phyloP scores from a whole-genome alignment of 2,329 filamentous ascomycete genomes.

The Pleurostoma richardsiae region DNA sequence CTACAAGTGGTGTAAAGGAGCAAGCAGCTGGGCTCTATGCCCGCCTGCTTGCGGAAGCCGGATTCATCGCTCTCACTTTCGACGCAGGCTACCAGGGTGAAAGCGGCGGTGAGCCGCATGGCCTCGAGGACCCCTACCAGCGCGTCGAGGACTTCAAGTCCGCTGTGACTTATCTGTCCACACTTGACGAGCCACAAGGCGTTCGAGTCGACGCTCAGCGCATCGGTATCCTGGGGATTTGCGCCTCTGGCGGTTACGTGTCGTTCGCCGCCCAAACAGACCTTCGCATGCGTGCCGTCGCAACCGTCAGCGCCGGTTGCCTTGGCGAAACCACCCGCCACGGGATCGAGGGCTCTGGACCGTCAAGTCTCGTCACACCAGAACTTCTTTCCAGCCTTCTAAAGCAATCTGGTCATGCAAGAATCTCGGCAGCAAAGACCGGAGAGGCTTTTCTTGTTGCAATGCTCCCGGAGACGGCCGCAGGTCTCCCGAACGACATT shows the following conservation, averaged over 20 bases:
- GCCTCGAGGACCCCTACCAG: conserved; percentile 29
- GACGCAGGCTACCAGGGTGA: conserved; percentile 33
- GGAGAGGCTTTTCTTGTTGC: neutral
- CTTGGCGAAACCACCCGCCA: conserved; percentile 22
- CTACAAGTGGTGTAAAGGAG: conserved; percentile 27
- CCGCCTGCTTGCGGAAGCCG: conserved; percentile 17
- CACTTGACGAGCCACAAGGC: conserved; percentile 7
- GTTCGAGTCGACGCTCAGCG: conserved; percentile 20
- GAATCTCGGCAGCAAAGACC: neutral
- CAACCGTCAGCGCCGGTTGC: conserved; percentile 21
- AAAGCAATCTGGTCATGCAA: neutral
- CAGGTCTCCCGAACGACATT: neutral
- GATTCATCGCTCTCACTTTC: conserved; percentile 26
- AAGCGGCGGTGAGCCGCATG: conserved; percentile 24
- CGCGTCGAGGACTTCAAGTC: conserved; percentile 27
- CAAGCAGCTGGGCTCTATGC: conserved; percentile 28
- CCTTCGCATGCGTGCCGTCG: conserved; percentile 29
- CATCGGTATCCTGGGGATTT: conserved; percentile 33
- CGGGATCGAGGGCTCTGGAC: conserved; percentile 6
- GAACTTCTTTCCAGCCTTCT: conserved; percentile 1
- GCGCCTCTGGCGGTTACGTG: conserved; percentile 29
- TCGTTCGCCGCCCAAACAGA: conserved; percentile 27
- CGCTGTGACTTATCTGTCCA: conserved; percentile 27
- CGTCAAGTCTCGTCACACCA: neutral
- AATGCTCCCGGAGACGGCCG: neutral